Evolutionary conservation across 371 early-diverging fungal genomes (phyloP).

Genomic region (Cokeromyces recurvatus): DNA sequence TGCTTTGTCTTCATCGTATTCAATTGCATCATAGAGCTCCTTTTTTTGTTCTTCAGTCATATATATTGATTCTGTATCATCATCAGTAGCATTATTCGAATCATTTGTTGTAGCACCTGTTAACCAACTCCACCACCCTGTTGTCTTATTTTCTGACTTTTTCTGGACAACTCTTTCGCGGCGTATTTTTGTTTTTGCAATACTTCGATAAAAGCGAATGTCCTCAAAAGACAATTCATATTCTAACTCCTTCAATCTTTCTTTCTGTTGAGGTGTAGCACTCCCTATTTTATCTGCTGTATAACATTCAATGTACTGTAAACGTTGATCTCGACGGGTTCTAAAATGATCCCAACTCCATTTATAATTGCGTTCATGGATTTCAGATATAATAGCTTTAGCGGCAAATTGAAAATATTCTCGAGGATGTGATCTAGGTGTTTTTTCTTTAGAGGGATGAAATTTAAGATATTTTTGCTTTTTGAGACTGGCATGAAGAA

Average conservation of each 20-base stretch:
- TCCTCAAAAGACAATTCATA: slow-evolving; percentile 68
- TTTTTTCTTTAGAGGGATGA: slow-evolving; percentile 62
- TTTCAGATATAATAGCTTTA: slow-evolving; percentile 66
- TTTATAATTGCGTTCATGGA: slow-evolving; percentile 64
- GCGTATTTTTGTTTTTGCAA: slow-evolving; percentile 58
- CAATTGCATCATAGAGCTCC: slow-evolving; percentile 78
- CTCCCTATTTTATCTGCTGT: slow-evolving; percentile 42
- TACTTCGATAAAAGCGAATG: slow-evolving; percentile 71
- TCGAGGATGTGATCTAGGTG: slow-evolving; percentile 63
- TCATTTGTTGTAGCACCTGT: slow-evolving; percentile 4
- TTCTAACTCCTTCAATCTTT: slow-evolving; percentile 56
- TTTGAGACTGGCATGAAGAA: slow-evolving; percentile 65
- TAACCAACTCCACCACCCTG: slow-evolving; percentile 48
- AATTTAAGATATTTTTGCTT: slow-evolving; percentile 73
- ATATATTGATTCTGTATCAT: slow-evolving; percentile 12
- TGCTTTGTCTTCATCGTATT: slow-evolving; percentile 68
- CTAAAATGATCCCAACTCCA: slow-evolving; percentile 75
- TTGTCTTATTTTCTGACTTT: slow-evolving; percentile 22
- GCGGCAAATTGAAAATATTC: slow-evolving; percentile 80
- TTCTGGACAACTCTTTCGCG: slow-evolving; percentile 49
- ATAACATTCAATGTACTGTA: slow-evolving; percentile 64
- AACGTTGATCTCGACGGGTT: slow-evolving; percentile 67
- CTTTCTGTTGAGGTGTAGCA: slow-evolving; percentile 33
- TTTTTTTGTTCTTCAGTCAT: slow-evolving; percentile 61
- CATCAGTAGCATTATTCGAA: neutral